phyloP scores from a whole-genome alignment of 2,329 filamentous ascomycete genomes.

The Colletotrichum zoysiae region DNA sequence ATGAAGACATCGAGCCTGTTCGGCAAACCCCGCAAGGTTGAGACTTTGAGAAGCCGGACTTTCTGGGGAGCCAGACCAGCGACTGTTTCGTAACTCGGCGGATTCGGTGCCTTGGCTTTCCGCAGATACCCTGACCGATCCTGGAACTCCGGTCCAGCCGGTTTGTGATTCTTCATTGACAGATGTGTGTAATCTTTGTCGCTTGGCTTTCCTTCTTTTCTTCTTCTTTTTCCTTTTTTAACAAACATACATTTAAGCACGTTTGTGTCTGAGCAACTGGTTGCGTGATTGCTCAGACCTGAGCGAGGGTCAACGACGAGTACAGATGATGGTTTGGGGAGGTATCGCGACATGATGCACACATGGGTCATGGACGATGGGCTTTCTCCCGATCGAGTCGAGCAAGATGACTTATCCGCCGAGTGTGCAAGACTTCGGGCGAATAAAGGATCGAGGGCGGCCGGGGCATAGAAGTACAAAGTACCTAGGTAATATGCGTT shows the following conservation, averaged over 20 bases:
- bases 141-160: conserved; percentile 39
- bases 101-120: conserved; percentile 26
- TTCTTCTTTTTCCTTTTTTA: too few species aligned
- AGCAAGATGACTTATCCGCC: conserved; percentile 7
- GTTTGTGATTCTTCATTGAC: conserved; percentile 18
- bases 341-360: conserved; percentile 19
- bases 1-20: conserved; percentile 25
- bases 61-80: conserved; percentile 25
- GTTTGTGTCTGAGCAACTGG: background rate
- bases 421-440: conserved; percentile 31
- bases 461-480: conserved; percentile 7
- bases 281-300: background rate
- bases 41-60: conserved; percentile 26
- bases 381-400: conserved; percentile 4
- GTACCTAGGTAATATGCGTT: conserved; percentile 3
- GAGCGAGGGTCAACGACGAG: conserved; percentile 7
- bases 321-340: background rate
- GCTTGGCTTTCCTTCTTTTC: background rate
- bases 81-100: conserved; percentile 39
- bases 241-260: too few species aligned
- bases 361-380: conserved; percentile 34
- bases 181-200: conserved; percentile 14
- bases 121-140: conserved; percentile 14
- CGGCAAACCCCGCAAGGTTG: conserved; percentile 33
- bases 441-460: conserved; percentile 33